phyloP scores from a whole-genome alignment of 2,329 filamentous ascomycete species.

The Fusarium chaquense region DNA sequence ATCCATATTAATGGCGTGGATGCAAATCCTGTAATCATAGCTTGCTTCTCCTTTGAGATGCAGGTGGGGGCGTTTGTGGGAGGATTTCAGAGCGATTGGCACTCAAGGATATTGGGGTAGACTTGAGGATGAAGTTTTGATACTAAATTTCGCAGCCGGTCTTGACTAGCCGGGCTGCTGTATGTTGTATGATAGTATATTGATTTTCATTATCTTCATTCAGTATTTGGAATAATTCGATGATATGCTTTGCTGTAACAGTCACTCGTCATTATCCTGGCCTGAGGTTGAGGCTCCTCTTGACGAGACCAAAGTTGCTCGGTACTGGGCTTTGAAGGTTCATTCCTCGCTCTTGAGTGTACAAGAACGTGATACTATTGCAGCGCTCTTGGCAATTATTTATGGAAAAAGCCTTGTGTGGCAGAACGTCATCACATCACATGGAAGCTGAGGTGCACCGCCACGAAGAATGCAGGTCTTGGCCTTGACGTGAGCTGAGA shows the following conservation, averaged over 20 bases:
- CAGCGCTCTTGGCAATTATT: neutral
- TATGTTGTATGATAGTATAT: constrained; percentile 53
- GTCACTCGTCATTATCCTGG: neutral
- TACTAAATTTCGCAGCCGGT: constrained; percentile 41
- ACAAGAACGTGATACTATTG: neutral
- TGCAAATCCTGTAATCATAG: constrained; percentile 49
- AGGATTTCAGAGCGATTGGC: constrained; percentile 43
- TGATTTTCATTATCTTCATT: constrained; percentile 41
- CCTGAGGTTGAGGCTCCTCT: neutral
- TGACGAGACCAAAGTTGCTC: neutral
- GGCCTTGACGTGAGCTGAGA: neutral
- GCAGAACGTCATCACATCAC: constrained; percentile 18
- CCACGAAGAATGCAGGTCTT: constrained; percentile 14
- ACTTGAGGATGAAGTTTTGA: constrained; percentile 47
- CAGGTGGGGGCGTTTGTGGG: constrained; percentile 32
- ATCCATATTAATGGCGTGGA: constrained; percentile 39
- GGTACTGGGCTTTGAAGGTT: neutral
- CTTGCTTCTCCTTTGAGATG: constrained; percentile 41
- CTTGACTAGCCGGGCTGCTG: constrained; percentile 33
- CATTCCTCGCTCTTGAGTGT: neutral
- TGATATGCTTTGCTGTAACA: constrained; percentile 14
- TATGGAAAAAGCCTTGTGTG: constrained; percentile 1
- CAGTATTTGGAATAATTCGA: constrained; percentile 8
- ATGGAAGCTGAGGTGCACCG: constrained; percentile 11
- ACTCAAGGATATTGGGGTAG: constrained; percentile 43